phyloP scores from a whole-genome alignment of 2,329 filamentous ascomycete genomes.

The Thielaviopsis euricoi region DNA sequence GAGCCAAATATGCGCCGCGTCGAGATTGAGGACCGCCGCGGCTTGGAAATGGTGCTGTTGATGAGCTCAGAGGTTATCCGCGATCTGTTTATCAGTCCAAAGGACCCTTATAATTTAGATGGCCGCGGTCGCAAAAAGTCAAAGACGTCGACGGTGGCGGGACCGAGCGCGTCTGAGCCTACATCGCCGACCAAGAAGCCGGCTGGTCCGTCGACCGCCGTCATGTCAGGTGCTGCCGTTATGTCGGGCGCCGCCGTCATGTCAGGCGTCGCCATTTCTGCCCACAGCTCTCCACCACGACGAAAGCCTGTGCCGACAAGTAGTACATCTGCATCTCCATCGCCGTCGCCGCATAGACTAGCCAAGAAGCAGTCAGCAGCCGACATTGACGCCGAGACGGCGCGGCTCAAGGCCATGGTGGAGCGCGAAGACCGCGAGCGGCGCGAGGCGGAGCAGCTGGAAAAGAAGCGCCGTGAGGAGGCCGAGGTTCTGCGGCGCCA shows the following conservation, averaged over 20 bases:
- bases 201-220: conserved; percentile 12
- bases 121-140: conserved; percentile 27
- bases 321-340: conserved; percentile 29
- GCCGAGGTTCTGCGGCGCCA: conserved; percentile 43
- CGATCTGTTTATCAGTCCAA: conserved; percentile 47
- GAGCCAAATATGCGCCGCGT: conserved; percentile 82
- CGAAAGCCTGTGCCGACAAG: not conserved
- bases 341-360: conserved; percentile 29
- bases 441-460: conserved; percentile 36
- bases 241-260: conserved; percentile 11
- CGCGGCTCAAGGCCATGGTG: conserved; percentile 44
- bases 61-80: conserved; percentile 47
- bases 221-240: conserved; percentile 24
- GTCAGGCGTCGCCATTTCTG: not conserved
- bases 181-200: not conserved
- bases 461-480: conserved; percentile 11
- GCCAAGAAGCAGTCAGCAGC: conserved; percentile 17
- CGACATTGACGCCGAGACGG: conserved; percentile 60
- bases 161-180: not conserved
- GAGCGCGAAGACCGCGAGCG: conserved; percentile 38
- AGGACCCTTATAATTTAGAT: conserved; percentile 60
- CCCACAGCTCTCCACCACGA: conserved; percentile 10
- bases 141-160: not conserved
- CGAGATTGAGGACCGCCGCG: conserved; percentile 87
- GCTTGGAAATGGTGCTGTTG: conserved; percentile 66